Conservation (phyloP, 2,329 filamentous ascomycete genomes). For the Penicillium corylophilum region DNA sequence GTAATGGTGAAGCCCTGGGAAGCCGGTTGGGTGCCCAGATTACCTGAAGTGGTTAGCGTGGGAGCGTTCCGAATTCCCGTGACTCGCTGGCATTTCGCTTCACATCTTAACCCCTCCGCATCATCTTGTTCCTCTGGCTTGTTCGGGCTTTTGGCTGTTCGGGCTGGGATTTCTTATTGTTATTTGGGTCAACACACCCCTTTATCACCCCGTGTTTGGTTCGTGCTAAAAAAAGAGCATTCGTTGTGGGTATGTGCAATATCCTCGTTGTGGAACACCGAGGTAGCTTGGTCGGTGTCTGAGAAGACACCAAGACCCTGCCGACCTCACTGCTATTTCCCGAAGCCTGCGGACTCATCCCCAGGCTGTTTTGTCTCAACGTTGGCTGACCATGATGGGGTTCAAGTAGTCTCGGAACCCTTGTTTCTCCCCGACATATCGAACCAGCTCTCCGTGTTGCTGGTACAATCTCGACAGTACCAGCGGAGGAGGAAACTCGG, state of each 20-base stretch:
- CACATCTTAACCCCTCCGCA: constrained; percentile 26
- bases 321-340: background rate
- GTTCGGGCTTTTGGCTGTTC: constrained; percentile 5
- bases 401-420: constrained; percentile 2
- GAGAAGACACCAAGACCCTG: background rate
- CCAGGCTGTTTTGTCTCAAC: background rate
- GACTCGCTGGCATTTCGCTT: constrained; percentile 28
- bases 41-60: constrained; percentile 23
- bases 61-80: constrained; percentile 24
- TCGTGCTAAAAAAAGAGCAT: constrained; percentile 18
- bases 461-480: constrained; percentile 10
- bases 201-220: background rate
- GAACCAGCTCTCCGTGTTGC: constrained; percentile 1
- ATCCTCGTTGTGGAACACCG: constrained; percentile 21
- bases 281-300: constrained; percentile 9
- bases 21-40: constrained; percentile 20
- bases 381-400: constrained; percentile 1
- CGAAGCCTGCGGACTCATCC: background rate
- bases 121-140: constrained; percentile 9
- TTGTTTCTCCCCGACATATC: constrained; percentile 1
- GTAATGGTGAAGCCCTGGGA: constrained; percentile 5
- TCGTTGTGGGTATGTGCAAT: constrained; percentile 25
- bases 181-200: background rate
- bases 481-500: constrained; percentile 19
- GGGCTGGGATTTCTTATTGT: background rate